Percentiles rank a stretch among this genome's conserved stretches.
Conservation (phyloP, 2,329 filamentous ascomycete genomes). For the Fusarium sp. region DNA sequence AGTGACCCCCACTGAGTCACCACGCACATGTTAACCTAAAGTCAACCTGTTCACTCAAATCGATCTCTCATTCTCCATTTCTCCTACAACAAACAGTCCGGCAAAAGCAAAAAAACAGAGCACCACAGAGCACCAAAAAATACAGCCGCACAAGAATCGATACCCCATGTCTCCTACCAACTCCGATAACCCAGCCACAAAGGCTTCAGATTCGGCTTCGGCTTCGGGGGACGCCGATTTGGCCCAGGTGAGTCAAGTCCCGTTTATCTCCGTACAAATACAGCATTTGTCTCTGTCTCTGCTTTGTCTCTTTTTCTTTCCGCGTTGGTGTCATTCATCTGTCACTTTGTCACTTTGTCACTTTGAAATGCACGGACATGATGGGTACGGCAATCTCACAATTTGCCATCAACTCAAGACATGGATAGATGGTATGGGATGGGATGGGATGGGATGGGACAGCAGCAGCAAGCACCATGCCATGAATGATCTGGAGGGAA, state of each 20-base stretch:
- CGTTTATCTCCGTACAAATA: too few relatives aligned
- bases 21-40: constrained; percentile 5
- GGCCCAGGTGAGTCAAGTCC: constrained; percentile 42
- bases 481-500: neutral
- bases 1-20: constrained; percentile 7
- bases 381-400: constrained; percentile 3
- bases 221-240: constrained; percentile 46
- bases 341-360: neutral
- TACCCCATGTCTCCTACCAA: neutral
- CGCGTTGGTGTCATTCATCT: constrained; percentile 1
- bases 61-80: constrained; percentile 19
- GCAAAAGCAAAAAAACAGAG: constrained; percentile 1
- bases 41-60: neutral
- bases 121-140: neutral
- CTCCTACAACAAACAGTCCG: constrained; percentile 27
- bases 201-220: constrained; percentile 27
- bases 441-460: too few relatives aligned
- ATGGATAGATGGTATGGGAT: constrained; percentile 1
- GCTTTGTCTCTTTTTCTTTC: neutral
- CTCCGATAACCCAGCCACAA: constrained; percentile 28
- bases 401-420: constrained; percentile 11
- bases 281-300: neutral
- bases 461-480: constrained; percentile 9
- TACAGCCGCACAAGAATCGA: neutral
- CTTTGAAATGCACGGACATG: neutral